These are phyloP conservation scores for Eucalyptus pauciflora DNA, from an alignment of 345 rosid species.

Conservation along the genomic window DNA sequence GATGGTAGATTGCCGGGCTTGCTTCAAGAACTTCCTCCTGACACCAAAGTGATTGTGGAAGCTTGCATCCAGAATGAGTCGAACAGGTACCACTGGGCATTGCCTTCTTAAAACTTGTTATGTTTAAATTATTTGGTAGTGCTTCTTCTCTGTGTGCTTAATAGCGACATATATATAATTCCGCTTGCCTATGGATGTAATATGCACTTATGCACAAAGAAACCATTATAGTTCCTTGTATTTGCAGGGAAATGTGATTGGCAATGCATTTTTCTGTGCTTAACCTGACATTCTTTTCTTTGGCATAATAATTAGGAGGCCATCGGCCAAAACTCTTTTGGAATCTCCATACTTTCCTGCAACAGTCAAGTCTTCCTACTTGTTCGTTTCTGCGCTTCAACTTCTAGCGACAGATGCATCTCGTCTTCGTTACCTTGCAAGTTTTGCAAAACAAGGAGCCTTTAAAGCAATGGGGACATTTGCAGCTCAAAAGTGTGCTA, in stretches of 20 bases:
- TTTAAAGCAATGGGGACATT: slow-evolving; percentile 73
- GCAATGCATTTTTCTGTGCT: neutral
- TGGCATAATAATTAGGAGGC: slow-evolving; percentile 56
- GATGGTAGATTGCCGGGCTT: slow-evolving; percentile 42
- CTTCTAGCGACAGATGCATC: slow-evolving; percentile 56
- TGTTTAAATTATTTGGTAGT: neutral
- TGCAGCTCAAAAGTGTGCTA: slow-evolving; percentile 81
- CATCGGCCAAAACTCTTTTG: slow-evolving; percentile 61
- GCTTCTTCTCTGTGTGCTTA: neutral
- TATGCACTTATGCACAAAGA: neutral
- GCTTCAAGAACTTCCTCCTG: slow-evolving; percentile 68
- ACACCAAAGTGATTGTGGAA: slow-evolving; percentile 53
- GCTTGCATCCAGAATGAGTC: slow-evolving; percentile 69
- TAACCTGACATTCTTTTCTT: neutral
- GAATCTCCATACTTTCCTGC: slow-evolving; percentile 84
- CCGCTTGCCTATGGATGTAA: neutral
- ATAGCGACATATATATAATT: neutral
- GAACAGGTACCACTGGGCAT: slow-evolving; percentile 32
- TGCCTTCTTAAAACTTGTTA: neutral
- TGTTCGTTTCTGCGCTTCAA: slow-evolving; percentile 81
- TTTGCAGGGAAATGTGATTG: neutral
- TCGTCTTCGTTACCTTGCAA: slow-evolving; percentile 69
- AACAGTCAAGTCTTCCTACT: slow-evolving; percentile 68
- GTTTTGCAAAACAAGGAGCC: slow-evolving; percentile 78
- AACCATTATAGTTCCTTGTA: neutral